phyloP scores from a whole-genome alignment of 176 grass and related monocot species.

The Saccharum spontaneum region DNA sequence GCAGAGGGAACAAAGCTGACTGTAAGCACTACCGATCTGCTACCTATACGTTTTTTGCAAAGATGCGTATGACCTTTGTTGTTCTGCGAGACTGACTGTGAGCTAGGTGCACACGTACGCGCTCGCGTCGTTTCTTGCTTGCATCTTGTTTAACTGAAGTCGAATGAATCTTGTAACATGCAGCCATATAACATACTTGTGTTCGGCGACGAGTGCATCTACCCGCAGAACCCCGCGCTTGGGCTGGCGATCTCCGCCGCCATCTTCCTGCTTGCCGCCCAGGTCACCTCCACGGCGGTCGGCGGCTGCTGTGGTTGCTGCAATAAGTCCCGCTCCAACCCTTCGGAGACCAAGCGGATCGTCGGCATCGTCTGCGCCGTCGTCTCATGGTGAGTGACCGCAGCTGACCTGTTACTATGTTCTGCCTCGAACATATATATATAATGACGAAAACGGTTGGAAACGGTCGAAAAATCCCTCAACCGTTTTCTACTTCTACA shows the following conservation, averaged over 20 bases:
- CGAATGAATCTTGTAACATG: background rate
- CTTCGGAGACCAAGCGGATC: conserved; percentile 15
- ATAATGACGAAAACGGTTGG: no score
- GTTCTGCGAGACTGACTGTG: background rate
- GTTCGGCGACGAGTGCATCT: background rate
- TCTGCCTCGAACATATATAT: no score
- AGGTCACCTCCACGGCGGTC: conserved; percentile 14
- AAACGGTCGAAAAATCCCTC: no score
- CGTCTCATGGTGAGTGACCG: conserved; percentile 20
- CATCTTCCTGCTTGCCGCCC: conserved; percentile 33
- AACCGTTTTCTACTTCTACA: no score
- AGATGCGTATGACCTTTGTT: background rate
- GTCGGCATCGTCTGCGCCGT: conserved; percentile 6
- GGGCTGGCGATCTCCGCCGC: conserved; percentile 24
- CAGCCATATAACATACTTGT: conserved; percentile 1
- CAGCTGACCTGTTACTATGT: no score
- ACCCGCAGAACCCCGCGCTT: conserved; percentile 1
- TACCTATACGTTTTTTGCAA: background rate
- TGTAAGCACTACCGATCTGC: conserved; percentile 13
- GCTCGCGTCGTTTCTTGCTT: no score
- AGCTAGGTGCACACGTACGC: background rate
- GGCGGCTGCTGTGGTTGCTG: conserved; percentile 46
- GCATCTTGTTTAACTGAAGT: background rate
- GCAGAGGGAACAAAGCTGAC: conserved; percentile 31
- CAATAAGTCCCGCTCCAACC: conserved; percentile 30